phyloP scores from a whole-genome alignment of 805 yeast genomes.

The Clavispora asparagi region DNA sequence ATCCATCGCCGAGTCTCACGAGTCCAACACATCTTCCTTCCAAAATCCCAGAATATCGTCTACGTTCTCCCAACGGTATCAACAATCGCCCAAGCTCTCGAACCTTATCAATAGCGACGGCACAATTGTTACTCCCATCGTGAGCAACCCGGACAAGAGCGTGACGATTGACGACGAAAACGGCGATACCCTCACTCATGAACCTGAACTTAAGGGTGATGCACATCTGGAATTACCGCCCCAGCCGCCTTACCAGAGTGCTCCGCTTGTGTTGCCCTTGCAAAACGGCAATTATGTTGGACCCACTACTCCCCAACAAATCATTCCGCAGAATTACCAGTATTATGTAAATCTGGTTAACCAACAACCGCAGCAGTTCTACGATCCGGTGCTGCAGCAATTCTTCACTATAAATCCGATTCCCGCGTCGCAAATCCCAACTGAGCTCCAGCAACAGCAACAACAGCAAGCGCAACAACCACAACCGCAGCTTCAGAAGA shows the following conservation, averaged over 20 bases:
- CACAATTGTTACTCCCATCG: slow-evolving; percentile 38
- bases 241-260: background rate
- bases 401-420: slow-evolving; percentile 35
- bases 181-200: background rate
- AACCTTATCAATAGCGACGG: slow-evolving; percentile 44
- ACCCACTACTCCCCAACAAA: slow-evolving; percentile 12
- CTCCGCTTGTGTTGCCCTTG: background rate
- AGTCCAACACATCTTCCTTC: slow-evolving; percentile 13
- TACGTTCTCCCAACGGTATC: slow-evolving; percentile 29
- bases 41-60: slow-evolving; percentile 28
- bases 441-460: slow-evolving; percentile 21
- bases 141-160: slow-evolving; percentile 14
- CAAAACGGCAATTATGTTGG: slow-evolving; percentile 1
- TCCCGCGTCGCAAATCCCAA: slow-evolving; percentile 20
- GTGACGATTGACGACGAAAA: slow-evolving; percentile 3
- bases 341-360: slow-evolving; percentile 17
- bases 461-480: slow-evolving; percentile 1
- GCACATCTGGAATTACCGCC: background rate
- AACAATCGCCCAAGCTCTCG: slow-evolving; percentile 32
- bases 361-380: slow-evolving; percentile 36
- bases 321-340: slow-evolving; percentile 16
- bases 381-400: slow-evolving; percentile 42
- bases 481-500: background rate
- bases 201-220: background rate
- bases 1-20: slow-evolving; percentile 1